phyloP scores from a whole-genome alignment of 2,329 filamentous ascomycete genomes.

The Trichoderma brevicompactum region DNA sequence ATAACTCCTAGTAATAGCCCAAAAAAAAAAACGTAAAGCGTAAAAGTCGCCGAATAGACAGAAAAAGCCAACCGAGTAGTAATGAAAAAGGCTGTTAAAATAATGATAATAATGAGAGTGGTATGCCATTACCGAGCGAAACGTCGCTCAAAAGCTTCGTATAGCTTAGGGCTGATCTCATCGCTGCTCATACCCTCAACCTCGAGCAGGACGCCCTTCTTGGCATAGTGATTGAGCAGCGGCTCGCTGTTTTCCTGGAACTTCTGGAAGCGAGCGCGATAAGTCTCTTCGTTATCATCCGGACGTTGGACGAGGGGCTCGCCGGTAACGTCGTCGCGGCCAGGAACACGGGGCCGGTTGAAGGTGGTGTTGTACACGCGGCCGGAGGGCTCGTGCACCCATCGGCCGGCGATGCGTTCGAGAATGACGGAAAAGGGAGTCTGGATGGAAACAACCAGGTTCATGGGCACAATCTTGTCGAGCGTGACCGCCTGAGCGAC shows the following conservation, averaged over 20 bases:
- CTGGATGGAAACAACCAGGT: slow-evolving; percentile 84
- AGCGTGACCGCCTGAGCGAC: slow-evolving; percentile 77
- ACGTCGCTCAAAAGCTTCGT: slow-evolving; percentile 76
- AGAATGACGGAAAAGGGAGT: slow-evolving; percentile 88
- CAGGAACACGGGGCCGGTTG: slow-evolving; percentile 79
- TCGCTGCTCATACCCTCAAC: slow-evolving; percentile 89
- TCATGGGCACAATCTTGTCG: slow-evolving; percentile 86
- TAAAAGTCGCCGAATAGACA: slow-evolving; percentile 14
- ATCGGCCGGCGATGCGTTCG: slow-evolving; percentile 85
- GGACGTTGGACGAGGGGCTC: slow-evolving; percentile 80
- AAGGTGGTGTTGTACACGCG: slow-evolving; percentile 95
- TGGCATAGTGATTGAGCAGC: slow-evolving; percentile 85
- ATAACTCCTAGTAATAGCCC: slow-evolving; percentile 31
- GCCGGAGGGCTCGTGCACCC: slow-evolving; percentile 90
- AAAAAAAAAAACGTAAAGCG: background rate
- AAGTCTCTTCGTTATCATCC: slow-evolving; percentile 87
- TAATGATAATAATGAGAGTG: background rate
- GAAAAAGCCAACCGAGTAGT: slow-evolving; percentile 12
- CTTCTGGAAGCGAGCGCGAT: slow-evolving; percentile 76
- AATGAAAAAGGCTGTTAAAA: slow-evolving; percentile 7
- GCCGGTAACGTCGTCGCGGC: slow-evolving; percentile 88
- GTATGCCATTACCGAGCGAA: slow-evolving; percentile 53
- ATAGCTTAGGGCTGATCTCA: slow-evolving; percentile 91
- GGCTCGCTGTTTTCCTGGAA: slow-evolving; percentile 88
- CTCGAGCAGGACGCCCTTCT: slow-evolving; percentile 81